Evolutionary conservation across 768 basidiomycete genomes (phyloP).

Genomic region (Suillus ampliporus): DNA sequence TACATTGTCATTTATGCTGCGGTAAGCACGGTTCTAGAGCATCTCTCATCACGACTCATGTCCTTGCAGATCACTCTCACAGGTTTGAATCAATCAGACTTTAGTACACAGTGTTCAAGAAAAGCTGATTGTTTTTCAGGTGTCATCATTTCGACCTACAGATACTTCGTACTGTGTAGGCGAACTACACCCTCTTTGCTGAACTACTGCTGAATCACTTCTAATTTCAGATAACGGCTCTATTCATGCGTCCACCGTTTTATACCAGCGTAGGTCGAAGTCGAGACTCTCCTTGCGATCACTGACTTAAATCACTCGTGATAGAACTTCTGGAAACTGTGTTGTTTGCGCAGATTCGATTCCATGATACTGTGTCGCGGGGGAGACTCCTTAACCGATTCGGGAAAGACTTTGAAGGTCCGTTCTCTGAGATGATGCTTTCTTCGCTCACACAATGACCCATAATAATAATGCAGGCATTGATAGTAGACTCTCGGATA

Average conservation of each 20-base stretch:
- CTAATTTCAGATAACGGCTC: conserved; percentile 64
- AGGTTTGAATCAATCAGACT: conserved; percentile 13
- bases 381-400: conserved; percentile 85
- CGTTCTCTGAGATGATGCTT: background rate
- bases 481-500: conserved; percentile 82
- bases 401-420: conserved; percentile 89
- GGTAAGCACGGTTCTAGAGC: conserved; percentile 40
- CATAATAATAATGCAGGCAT: conserved; percentile 57
- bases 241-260: conserved; percentile 77
- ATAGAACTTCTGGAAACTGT: conserved; percentile 73
- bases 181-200: conserved; percentile 12
- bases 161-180: conserved; percentile 77
- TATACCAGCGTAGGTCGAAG: conserved; percentile 64
- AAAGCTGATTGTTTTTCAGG: conserved; percentile 26
- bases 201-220: conserved; percentile 13
- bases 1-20: conserved; percentile 67
- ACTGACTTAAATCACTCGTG: conserved; percentile 19
- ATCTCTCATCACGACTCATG: conserved; percentile 30
- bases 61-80: conserved; percentile 40
- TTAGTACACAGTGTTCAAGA: background rate
- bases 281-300: background rate
- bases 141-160: conserved; percentile 58
- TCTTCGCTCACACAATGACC: conserved; percentile 15
- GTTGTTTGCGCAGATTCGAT: conserved; percentile 86
- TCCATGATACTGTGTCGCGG: conserved; percentile 91